phyloP scores from a whole-genome alignment of 371 early-diverging fungal genomes.

The Apophysomyces trapeziformis region DNA sequence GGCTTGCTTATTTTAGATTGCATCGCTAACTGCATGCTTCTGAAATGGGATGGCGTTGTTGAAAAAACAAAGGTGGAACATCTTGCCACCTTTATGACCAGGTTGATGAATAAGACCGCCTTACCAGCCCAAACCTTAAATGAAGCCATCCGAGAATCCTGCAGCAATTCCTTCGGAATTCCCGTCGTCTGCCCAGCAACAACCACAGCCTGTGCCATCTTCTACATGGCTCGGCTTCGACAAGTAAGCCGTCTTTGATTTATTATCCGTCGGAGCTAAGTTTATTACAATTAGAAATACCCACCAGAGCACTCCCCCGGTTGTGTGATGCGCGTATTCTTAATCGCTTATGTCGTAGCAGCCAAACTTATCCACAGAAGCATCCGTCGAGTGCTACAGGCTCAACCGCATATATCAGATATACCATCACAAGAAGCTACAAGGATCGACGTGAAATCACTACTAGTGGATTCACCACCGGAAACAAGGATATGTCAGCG shows the following conservation, averaged over 20 bases:
- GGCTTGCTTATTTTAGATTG: slow-evolving; percentile 9
- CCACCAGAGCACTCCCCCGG: neutral
- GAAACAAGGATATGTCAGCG: slow-evolving; percentile 8
- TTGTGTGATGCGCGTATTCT: slow-evolving; percentile 11
- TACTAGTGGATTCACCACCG: neutral
- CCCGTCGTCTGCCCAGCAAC: slow-evolving; percentile 15
- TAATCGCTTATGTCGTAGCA: slow-evolving; percentile 17
- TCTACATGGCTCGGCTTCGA: slow-evolving; percentile 8
- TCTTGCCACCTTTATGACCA: neutral
- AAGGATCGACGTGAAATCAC: neutral
- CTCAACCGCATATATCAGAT: neutral
- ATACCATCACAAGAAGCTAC: neutral
- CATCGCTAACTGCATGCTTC: slow-evolving; percentile 11
- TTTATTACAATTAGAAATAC: neutral
- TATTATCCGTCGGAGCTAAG: slow-evolving; percentile 4
- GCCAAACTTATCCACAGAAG: slow-evolving; percentile 15
- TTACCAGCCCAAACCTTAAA: neutral
- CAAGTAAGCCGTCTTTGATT: neutral
- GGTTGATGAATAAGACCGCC: neutral
- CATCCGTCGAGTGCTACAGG: slow-evolving; percentile 8
- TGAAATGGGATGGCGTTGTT: slow-evolving; percentile 1
- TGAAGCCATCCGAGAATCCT: slow-evolving; percentile 7
- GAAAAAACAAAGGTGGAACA: neutral
- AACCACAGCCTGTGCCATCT: slow-evolving; percentile 1
- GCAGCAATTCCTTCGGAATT: slow-evolving; percentile 1